Evolutionary conservation across 2,329 filamentous ascomycete species (phyloP).

Genomic region (Colletotrichum navitas): DNA sequence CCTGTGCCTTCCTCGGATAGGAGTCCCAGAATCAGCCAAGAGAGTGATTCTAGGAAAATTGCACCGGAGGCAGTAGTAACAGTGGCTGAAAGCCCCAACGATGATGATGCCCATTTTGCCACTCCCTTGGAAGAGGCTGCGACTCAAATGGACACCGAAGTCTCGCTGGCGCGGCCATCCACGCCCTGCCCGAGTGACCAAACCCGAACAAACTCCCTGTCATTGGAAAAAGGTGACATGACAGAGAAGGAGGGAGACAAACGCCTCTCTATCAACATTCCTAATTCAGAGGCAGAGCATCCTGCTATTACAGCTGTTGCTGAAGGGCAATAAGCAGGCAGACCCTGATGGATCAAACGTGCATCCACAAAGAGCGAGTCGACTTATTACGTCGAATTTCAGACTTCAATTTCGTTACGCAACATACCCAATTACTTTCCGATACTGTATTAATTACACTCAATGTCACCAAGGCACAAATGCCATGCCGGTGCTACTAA

Average conservation of each 20-base stretch:
- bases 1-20: slow-evolving; percentile 42
- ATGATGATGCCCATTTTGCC: slow-evolving; percentile 5
- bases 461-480: slow-evolving; percentile 5
- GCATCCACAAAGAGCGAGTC: background rate
- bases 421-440: slow-evolving; percentile 30
- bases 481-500: slow-evolving; percentile 27
- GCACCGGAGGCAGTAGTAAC: background rate
- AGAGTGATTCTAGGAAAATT: slow-evolving; percentile 16
- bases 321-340: background rate
- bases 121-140: slow-evolving; percentile 11
- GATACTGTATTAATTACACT: slow-evolving; percentile 38
- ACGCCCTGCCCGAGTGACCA: slow-evolving; percentile 24
- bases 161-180: slow-evolving; percentile 15
- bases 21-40: slow-evolving; percentile 42
- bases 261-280: slow-evolving; percentile 28
- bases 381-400: background rate
- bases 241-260: slow-evolving; percentile 24
- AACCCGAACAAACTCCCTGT: slow-evolving; percentile 21
- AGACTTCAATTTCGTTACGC: background rate
- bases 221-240: background rate
- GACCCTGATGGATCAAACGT: too few relatives aligned
- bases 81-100: background rate
- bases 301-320: background rate
- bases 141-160: background rate
- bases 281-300: background rate